Base-by-base conservation (phyloP, 2,329 filamentous ascomycete species). In the Aspergillus udagawae region DNA sequence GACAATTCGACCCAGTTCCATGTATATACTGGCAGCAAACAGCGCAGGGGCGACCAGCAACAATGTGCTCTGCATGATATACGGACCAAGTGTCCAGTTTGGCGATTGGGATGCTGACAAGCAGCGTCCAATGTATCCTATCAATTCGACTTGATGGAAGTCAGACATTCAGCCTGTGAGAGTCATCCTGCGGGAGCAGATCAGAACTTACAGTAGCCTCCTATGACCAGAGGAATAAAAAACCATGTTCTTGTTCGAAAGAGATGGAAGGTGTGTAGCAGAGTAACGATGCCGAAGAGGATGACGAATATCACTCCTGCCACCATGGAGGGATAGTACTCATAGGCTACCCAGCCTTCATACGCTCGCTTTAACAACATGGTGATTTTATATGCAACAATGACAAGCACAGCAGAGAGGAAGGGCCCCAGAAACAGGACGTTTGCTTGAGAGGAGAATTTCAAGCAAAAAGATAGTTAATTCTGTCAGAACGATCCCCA, bases 121-220 rank as follows among this genome's bases (percentile, higher is more conserved):
- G 8, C 76, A 73, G 44, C 82, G 78, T 27, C 77, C 80, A 52
- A 81, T 70, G 63, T 83, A 84, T 20, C 82, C 82, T 21, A 84
- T 68, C 1, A 72, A 62, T 61, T 84, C 80, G 67, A 83, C 80
- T 82, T 25, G 9, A 21, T 23, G 9, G 9, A 14, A 23, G 44
- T 47, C 10, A 5, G 6, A 2, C n/a, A 51, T 49, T 38, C 29
- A 32, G 51, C 49, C 20, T 21, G 29, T 44, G 25, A 47, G 32
- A 45, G 17, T 17, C n/a, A 23, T 42, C 32, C 7, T 7, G 27
- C 41, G 21, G 41, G 41, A 14, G 21, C 6, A n/a, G 23, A 44
- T 29, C 9, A 1, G 49, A 44, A 61, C 73, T 41, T 67, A 77
- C 74, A 74, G 41, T 71, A 53, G 42, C 70, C 69, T 9, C 75